A percentile compares a stretch with the other conserved stretches of the same genome.
These are phyloP conservation scores for Malus orientalis DNA, from an alignment of 306 rosid species.

Conservation along the genomic window DNA sequence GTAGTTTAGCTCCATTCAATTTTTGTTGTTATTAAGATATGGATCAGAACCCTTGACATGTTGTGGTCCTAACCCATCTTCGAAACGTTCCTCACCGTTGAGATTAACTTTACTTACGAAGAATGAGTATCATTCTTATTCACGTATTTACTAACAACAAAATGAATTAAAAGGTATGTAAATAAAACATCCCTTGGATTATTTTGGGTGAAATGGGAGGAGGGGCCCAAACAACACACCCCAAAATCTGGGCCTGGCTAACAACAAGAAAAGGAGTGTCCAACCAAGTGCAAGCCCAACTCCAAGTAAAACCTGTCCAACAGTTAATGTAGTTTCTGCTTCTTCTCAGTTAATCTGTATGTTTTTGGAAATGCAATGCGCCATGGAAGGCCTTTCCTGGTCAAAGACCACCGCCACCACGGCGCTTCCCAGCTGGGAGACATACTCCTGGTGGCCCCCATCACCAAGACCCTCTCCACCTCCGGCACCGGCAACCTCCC, in stretches of 20 bases:
- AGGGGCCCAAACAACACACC: background rate
- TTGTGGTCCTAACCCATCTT: no score
- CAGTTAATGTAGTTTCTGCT: background rate
- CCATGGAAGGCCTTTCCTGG: conserved; percentile 26
- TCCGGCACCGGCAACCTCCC: no score
- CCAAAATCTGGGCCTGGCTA: background rate
- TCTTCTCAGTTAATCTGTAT: background rate
- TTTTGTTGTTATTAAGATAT: no score
- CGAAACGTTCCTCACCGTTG: no score
- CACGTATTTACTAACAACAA: no score
- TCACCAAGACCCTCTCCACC: no score
- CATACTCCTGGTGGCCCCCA: conserved; percentile 11
- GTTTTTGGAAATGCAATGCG: conserved; percentile 26
- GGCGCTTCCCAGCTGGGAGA: conserved; percentile 32
- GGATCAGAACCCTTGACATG: no score
- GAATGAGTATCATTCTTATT: no score
- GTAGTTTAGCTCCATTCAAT: no score
- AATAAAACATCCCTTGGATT: no score
- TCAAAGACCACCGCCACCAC: background rate
- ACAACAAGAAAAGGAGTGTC: background rate
- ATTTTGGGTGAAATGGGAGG: background rate
- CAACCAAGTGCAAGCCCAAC: background rate
- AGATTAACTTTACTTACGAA: no score
- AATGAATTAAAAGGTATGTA: no score
- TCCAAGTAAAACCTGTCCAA: background rate